Evolutionary conservation across 805 yeast species (phyloP), one percentile per base, ranked within the genome.

Genomic region (Hagleromyces aurorensis): DNA sequence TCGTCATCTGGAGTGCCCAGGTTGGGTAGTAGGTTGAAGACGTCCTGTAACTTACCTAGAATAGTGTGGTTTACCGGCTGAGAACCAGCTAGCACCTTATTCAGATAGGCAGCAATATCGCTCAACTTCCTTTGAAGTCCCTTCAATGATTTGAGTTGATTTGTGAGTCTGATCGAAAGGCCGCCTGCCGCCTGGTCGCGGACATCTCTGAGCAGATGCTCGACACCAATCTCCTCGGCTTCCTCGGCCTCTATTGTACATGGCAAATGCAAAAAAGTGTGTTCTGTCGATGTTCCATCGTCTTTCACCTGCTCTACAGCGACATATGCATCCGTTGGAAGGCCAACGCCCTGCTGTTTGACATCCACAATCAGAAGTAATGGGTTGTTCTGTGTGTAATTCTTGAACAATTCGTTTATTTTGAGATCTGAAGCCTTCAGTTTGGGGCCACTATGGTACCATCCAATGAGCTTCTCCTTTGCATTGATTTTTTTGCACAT

Each of bases 201-300:
- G 14, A 86, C 85, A 51, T 91, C 98, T 51, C 97, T 77, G 37
- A 91, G 62, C 37, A 91, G 62, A 56, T 91, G 99, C 58, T 91
- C 99, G 9, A 91, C 99, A 39, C 98, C 99, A 44, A 91, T 91
- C 60, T 91, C 99, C 61, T 91, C 99, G 7, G 98, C 98, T 55
- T 91, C 99, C 54, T 91, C 98, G 3, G 99, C 99, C 54, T 83
- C 89, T 41, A 93, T 85, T 16, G 73, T 67, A 9, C 96, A 83
- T 7, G 97, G 96, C 17, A 89, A 75, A 58, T 91, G 98, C 26
- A 83, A 73, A 62, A 91, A 91, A 3, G 96, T 86, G 60, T 80
- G 79, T 52, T 85, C 94, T 6, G 94, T 82, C 4, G 87, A 75
- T 1, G 95, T 74, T 13, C 98, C 98, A 57, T 91, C 97, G 48